Base-by-base conservation (phyloP, 164 flowering plant genomes). In the Litsea cubeba region DNA sequence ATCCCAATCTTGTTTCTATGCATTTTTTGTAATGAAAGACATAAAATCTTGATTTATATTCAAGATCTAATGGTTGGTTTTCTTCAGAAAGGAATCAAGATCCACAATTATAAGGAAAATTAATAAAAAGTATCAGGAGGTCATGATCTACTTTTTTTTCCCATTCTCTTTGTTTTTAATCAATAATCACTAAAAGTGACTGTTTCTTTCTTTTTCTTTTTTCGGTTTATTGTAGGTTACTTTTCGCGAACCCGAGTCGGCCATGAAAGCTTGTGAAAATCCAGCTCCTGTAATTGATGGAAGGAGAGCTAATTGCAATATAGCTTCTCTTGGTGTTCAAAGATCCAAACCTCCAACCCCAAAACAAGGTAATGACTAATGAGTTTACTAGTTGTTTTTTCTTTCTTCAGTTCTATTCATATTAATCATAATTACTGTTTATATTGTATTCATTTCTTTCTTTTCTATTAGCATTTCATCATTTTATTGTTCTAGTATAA, bases 281-380 rank as follows among this genome's bases (percentile, higher is more conserved):
- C 87, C 95, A 22, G 82, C 95, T 76, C 97, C 98, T 0, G 94
- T 94, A 72, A 94, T 94, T 20, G 98, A 94, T 83, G 98, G 98
- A 18, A 87, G 98, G 77, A 92, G 97, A 81, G 95, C 98, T 23
- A 94, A 94, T 70, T 94, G 98, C 83, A 94, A 94, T 81, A 91
- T 94, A 70, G 98, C 98, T 76, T 90, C 97, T 60, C 72, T 92
- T 80, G 98, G 98, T 70, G 92, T 85, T 80, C 97, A 91, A 74
- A 89, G 89, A 87, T 88, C 98, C 78, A 93, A 90, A 75, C 98
- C 96, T 58, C 84, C 95, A 1, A 91, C 97, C 4, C 91, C 98
- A 23, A 88, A 88, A 79, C 90, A 88, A 76, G 97, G 97, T 92
- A 82, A 17, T 63, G 23, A 57, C n/a, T 35, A 20, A 15, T 54